These are phyloP conservation scores for Ceratobasidium sp. DNA, from an alignment of 1,284 basidiomycete species.

Conservation along the genomic window DNA sequence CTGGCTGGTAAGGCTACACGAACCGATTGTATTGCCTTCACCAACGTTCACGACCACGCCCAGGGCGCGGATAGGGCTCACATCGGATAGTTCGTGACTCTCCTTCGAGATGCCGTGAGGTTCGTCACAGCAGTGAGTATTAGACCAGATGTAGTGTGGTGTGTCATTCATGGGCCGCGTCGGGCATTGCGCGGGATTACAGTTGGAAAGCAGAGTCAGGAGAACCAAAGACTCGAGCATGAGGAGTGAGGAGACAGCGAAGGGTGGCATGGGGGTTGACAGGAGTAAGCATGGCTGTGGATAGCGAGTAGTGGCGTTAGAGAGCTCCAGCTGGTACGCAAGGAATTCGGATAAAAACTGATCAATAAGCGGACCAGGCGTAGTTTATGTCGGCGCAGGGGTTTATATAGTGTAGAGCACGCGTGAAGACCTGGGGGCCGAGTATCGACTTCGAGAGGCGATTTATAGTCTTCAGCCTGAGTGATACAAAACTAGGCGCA, in stretches of 20 bases:
- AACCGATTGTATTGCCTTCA: conserved; percentile 18
- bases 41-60: background rate
- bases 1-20: conserved; percentile 4
- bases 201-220: background rate
- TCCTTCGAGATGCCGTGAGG: conserved; percentile 9
- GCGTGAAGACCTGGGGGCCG: no score
- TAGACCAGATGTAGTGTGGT: background rate
- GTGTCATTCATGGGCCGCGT: conserved; percentile 24
- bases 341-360: background rate
- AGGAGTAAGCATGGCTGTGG: background rate
- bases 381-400: no score
- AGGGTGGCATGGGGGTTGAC: background rate
- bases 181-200: conserved; percentile 1
- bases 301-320: conserved; percentile 34
- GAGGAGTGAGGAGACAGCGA: conserved; percentile 13
- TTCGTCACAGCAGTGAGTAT: background rate
- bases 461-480: no score
- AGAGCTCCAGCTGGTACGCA: conserved; percentile 13
- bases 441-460: no score
- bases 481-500: no score
- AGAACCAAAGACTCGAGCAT: background rate
- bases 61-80: background rate
- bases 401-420: no score
- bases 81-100: background rate
- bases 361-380: no score